Evolutionary conservation across 2,329 filamentous ascomycete genomes (phyloP).

Genomic region (Aphanocladium album): DNA sequence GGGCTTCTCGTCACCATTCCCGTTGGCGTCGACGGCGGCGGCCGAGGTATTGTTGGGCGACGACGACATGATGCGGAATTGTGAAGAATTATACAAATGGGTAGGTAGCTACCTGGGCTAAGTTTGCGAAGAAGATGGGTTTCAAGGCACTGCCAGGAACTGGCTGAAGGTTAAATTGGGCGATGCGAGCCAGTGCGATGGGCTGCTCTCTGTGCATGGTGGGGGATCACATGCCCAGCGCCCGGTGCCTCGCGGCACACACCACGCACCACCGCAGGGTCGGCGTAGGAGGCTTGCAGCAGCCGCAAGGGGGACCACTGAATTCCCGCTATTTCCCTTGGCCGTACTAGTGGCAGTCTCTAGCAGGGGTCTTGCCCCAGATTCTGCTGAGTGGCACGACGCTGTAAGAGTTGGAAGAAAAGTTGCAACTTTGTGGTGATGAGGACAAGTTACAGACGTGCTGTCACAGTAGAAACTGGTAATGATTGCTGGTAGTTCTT

Average conservation of each 20-base stretch:
- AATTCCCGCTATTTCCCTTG: conserved; percentile 1
- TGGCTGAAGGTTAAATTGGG: conserved; percentile 7
- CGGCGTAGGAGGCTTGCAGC: conserved; percentile 6
- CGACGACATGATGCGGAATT: conserved; percentile 19
- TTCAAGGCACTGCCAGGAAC: neutral
- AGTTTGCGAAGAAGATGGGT: neutral
- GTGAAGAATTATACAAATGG: neutral
- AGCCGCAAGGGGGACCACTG: neutral
- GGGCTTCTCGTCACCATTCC: conserved; percentile 39
- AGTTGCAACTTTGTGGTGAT: too few species aligned
- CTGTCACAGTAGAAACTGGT: too few species aligned
- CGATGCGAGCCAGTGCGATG: neutral
- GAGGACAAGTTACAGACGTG: too few species aligned
- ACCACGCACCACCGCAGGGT: too few species aligned
- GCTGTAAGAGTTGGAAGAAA: too few species aligned
- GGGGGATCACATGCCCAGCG: conserved; percentile 11
- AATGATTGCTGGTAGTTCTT: too few species aligned
- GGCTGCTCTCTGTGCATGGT: neutral
- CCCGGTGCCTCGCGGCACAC: neutral
- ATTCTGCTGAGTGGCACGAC: conserved; percentile 24
- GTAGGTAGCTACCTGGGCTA: neutral
- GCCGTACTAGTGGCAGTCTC: neutral
- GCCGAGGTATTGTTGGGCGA: conserved; percentile 27
- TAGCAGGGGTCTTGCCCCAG: conserved; percentile 28
- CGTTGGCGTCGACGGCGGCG: conserved; percentile 20